These are phyloP conservation scores for Lumnitzera littorea DNA, from an alignment of 345 rosid species.

Conservation along the genomic window DNA sequence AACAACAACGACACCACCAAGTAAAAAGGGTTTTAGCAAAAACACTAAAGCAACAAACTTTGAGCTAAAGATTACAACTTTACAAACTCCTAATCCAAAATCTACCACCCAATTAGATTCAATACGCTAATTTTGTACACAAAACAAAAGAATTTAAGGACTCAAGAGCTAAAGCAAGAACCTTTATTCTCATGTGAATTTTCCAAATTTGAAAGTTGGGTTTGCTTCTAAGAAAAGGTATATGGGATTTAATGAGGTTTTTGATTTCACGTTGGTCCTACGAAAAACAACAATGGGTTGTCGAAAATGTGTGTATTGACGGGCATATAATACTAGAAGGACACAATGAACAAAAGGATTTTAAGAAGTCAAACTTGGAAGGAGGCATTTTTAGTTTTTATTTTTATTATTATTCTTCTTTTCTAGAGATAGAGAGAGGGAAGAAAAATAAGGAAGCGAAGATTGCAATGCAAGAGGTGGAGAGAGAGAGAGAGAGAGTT, in stretches of 20 bases:
- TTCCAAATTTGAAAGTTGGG: no score
- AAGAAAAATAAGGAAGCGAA: slow-evolving; percentile 4
- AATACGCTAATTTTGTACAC: no score
- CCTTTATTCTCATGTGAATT: no score
- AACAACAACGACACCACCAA: slow-evolving; percentile 2
- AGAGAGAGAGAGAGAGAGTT: slow-evolving; percentile 6
- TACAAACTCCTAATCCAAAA: background rate
- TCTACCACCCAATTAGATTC: no score
- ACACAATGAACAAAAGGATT: background rate
- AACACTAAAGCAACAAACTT: background rate
- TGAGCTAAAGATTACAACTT: slow-evolving; percentile 3
- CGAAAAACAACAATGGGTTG: no score
- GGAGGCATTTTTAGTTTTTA: background rate
- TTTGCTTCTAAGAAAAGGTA: slow-evolving; percentile 1
- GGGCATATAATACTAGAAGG: no score
- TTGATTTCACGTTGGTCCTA: no score
- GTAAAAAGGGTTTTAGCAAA: slow-evolving; percentile 5
- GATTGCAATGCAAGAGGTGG: slow-evolving; percentile 18
- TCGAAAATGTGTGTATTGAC: no score
- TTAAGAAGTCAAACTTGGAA: slow-evolving; percentile 7
- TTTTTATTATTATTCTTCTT: background rate
- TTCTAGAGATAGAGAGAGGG: slow-evolving; percentile 2
- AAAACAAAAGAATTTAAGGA: no score
- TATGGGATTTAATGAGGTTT: no score
- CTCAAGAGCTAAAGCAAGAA: no score